phyloP scores from a whole-genome alignment of 371 early-diverging fungal genomes.

The Batrachochytrium dendrobatidis region DNA sequence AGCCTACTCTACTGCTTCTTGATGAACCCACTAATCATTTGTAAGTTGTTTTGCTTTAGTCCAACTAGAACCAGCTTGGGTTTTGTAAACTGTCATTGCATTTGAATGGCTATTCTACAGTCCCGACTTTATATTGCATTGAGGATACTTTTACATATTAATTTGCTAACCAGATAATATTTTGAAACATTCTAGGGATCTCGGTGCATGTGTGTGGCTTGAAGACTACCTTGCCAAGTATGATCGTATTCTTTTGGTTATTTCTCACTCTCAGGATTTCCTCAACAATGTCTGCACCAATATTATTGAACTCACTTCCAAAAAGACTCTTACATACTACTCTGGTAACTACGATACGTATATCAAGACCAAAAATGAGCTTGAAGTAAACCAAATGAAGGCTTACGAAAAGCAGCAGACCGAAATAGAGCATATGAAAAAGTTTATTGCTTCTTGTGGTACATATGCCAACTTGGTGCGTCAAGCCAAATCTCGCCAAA shows the following conservation, averaged over 20 bases:
- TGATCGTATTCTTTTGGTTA: constrained; percentile 88
- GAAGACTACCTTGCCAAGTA: constrained; percentile 94
- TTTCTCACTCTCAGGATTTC: constrained; percentile 99
- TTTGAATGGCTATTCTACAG: no score
- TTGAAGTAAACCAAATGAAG: constrained; percentile 95
- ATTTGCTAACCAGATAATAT: no score
- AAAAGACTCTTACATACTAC: constrained; percentile 87
- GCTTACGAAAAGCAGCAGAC: constrained; percentile 96
- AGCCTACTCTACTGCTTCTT: constrained; percentile 91
- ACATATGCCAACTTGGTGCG: constrained; percentile 97
- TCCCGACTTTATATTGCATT: no score
- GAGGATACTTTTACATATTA: no score
- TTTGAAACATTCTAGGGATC: no score
- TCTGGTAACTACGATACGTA: constrained; percentile 97
- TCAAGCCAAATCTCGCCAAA: constrained; percentile 97
- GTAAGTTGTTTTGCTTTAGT: background rate
- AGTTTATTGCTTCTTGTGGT: constrained; percentile 98
- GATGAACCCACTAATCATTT: constrained; percentile 98
- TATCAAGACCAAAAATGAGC: constrained; percentile 87
- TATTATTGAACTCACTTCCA: constrained; percentile 84
- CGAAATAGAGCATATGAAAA: constrained; percentile 97
- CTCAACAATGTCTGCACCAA: constrained; percentile 94
- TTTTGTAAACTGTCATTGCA: no score
- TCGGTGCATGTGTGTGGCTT: constrained; percentile 96
- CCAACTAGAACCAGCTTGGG: no score